A percentile compares a stretch with the other conserved stretches of the same genome.
Evolutionary conservation across 179 eudicot species (phyloP).

Genomic region (Actinidia chinensis): DNA sequence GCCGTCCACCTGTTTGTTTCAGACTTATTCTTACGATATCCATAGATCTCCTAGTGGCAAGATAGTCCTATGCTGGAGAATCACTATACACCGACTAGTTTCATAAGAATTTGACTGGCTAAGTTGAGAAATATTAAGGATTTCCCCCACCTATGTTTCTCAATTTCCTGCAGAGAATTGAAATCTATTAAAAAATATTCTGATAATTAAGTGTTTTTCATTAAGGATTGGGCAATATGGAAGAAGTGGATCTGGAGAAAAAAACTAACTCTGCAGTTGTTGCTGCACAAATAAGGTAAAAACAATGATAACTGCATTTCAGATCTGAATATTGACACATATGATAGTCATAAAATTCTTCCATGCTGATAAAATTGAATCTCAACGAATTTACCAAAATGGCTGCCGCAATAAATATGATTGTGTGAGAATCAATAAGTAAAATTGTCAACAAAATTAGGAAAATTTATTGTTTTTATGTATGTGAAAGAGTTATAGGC

Average conservation of each 20-base stretch:
- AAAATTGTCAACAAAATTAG: background rate
- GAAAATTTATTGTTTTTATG: too few species aligned
- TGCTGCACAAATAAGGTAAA: constrained; percentile 96
- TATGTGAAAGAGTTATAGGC: constrained; percentile 11
- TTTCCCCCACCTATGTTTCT: constrained; percentile 76
- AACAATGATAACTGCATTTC: constrained; percentile 95
- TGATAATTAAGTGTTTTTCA: background rate
- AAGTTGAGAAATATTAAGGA: constrained; percentile 80
- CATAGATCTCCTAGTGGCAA: constrained; percentile 96
- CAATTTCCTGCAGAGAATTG: constrained; percentile 55
- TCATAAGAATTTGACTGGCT: constrained; percentile 85
- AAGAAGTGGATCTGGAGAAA: constrained; percentile 10
- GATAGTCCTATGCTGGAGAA: constrained; percentile 80
- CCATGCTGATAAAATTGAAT: constrained; percentile 91
- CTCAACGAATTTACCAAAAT: constrained; percentile 98
- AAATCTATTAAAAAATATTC: constrained; percentile 9
- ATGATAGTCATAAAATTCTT: constrained; percentile 95
- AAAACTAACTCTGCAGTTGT: constrained; percentile 73
- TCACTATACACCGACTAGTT: constrained; percentile 82
- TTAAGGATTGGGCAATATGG: constrained; percentile 9
- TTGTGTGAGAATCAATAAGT: constrained; percentile 9
- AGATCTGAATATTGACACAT: constrained; percentile 97
- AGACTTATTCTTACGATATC: constrained; percentile 86
- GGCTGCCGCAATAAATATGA: constrained; percentile 49
- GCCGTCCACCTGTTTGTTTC: constrained; percentile 72